Evolutionary conservation across 2,329 filamentous ascomycete genomes (phyloP).

Genomic region (Blumeriella jaapii): DNA sequence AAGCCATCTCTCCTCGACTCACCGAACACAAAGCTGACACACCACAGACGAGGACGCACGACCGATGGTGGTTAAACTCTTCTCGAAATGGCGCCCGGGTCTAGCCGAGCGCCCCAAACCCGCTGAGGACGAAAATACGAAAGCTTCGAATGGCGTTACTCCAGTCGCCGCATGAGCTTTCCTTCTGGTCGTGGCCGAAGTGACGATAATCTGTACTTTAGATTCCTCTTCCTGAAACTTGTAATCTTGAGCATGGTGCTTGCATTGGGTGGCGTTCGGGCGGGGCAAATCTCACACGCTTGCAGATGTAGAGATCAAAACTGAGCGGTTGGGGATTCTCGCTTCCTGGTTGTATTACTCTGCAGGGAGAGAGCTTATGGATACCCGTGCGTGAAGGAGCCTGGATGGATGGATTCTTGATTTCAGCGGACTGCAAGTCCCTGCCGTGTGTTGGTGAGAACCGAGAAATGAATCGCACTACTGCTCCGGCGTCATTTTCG

Average conservation of each 20-base stretch:
- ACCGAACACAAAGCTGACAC: slow-evolving; percentile 17
- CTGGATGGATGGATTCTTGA: background rate
- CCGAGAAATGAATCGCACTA: no score
- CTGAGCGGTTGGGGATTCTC: background rate
- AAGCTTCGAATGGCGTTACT: background rate
- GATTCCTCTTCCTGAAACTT: background rate
- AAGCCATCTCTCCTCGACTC: slow-evolving; percentile 27
- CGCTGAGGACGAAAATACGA: slow-evolving; percentile 2
- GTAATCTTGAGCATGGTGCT: background rate
- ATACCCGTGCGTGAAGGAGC: background rate
- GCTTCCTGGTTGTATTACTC: background rate
- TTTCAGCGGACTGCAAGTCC: no score
- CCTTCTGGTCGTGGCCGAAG: background rate
- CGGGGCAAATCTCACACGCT: no score
- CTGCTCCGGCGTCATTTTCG: no score
- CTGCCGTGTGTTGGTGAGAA: no score
- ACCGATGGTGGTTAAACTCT: slow-evolving; percentile 49
- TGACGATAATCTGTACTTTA: background rate
- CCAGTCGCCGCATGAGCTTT: background rate
- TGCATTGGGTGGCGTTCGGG: background rate
- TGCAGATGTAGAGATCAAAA: background rate
- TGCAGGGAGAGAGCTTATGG: background rate
- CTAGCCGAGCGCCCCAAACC: slow-evolving; percentile 22
- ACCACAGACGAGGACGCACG: slow-evolving; percentile 47
- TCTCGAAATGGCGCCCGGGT: slow-evolving; percentile 46